Evolutionary conservation across 768 basidiomycete species (phyloP).

Genomic region (Calocybe cyanea): DNA sequence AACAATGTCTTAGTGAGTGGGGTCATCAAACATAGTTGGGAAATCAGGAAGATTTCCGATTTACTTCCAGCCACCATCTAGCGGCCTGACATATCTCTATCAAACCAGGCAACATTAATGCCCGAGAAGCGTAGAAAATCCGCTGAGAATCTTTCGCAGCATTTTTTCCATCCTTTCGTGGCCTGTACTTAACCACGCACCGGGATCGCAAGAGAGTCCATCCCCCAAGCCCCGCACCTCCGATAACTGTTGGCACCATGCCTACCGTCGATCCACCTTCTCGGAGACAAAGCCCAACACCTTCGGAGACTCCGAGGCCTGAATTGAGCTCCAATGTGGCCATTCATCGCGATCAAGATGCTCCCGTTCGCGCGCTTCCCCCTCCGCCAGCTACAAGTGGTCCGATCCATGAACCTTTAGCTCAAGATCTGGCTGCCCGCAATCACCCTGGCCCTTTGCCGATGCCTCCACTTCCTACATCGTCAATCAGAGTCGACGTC

Average conservation of each 20-base stretch:
- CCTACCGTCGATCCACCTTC: too few species aligned
- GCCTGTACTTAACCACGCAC: conserved; percentile 7
- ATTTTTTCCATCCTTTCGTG: background rate
- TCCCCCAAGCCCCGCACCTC: background rate
- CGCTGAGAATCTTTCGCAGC: background rate
- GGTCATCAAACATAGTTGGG: background rate
- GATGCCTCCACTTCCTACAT: too few species aligned
- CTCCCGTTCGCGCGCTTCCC: too few species aligned
- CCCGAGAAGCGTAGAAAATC: conserved; percentile 6
- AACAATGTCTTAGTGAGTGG: background rate
- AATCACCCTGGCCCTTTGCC: background rate
- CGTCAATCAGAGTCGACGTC: too few species aligned
- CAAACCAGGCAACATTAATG: conserved; percentile 6
- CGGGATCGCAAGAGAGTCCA: conserved; percentile 8
- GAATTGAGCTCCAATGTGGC: too few species aligned
- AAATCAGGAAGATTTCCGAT: background rate
- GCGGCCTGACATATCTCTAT: background rate
- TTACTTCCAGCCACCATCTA: background rate
- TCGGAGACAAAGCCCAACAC: too few species aligned
- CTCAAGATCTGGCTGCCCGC: background rate
- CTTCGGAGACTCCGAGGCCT: too few species aligned
- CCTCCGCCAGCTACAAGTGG: too few species aligned
- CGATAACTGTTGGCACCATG: background rate
- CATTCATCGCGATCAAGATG: too few species aligned
- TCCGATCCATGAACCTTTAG: background rate